phyloP scores from a whole-genome alignment of 2,329 filamentous ascomycete species.

The Colletotrichum incanum region DNA sequence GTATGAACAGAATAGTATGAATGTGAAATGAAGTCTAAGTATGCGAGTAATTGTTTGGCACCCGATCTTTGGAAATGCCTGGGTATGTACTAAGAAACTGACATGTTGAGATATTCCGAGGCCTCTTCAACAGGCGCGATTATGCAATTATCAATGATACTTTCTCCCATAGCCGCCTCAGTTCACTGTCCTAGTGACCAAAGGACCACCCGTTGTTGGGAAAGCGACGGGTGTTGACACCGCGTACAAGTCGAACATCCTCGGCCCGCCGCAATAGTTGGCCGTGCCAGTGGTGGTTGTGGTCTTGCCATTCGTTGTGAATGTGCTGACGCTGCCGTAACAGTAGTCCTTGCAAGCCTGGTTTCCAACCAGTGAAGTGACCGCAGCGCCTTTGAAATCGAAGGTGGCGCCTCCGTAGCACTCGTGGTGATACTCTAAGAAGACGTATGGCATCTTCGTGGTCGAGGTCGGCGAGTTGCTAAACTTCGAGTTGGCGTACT shows the following conservation, averaged over 20 bases:
- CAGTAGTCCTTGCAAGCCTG: conserved; percentile 51
- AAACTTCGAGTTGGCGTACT: conserved; percentile 49
- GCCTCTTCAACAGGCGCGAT: conserved; percentile 6
- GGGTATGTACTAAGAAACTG: conserved; percentile 9
- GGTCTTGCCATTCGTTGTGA: conserved; percentile 44
- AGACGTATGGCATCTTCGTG: conserved; percentile 48
- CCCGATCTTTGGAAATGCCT: not conserved
- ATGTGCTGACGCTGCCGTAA: conserved; percentile 46
- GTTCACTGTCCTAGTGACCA: conserved; percentile 37
- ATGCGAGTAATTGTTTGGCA: conserved; percentile 1
- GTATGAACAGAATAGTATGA: not conserved
- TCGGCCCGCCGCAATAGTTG: conserved; percentile 51
- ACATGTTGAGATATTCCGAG: conserved; percentile 1
- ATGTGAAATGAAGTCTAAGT: conserved; percentile 14
- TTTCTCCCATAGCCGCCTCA: not conserved
- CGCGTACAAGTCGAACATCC: conserved; percentile 55
- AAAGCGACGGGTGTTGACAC: conserved; percentile 42
- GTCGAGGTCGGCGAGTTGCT: conserved; percentile 48
- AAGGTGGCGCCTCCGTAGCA: conserved; percentile 50
- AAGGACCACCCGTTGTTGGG: conserved; percentile 46
- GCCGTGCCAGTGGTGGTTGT: conserved; percentile 47
- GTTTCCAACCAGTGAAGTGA: conserved; percentile 48
- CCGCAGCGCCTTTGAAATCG: conserved; percentile 45
- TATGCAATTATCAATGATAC: conserved; percentile 3
- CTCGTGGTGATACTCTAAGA: conserved; percentile 53